Conservation (phyloP, 345 rosid species). For the Syzygium grande region DNA sequence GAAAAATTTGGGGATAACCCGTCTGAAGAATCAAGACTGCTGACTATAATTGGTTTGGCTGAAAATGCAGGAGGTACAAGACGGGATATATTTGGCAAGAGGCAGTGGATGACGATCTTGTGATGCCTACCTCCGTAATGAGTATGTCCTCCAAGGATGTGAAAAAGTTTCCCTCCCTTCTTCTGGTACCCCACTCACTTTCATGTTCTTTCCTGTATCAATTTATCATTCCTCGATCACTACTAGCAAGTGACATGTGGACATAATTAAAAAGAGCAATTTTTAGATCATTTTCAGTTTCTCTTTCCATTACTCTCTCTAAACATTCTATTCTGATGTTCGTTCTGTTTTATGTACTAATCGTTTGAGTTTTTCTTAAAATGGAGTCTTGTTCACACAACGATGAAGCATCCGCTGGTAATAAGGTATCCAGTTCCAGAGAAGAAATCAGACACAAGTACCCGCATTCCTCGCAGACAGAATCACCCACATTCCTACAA, state of each 20-base stretch:
- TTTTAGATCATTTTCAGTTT: neutral
- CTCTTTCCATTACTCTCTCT: neutral
- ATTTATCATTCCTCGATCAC: neutral
- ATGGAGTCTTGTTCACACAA: neutral
- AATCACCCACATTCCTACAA: neutral
- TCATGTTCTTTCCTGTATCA: neutral
- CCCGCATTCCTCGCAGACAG: neutral
- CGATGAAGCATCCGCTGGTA: neutral
- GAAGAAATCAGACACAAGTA: neutral
- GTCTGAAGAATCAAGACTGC: neutral
- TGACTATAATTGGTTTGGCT: neutral
- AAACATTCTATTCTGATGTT: neutral
- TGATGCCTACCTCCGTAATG: conserved; percentile 68
- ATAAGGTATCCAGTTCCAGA: neutral
- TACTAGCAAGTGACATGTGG: neutral
- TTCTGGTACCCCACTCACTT: neutral
- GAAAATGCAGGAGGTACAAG: conserved; percentile 44
- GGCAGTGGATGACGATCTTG: conserved; percentile 58
- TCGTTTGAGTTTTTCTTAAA: neutral
- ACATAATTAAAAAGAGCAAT: neutral
- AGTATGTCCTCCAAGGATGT: conserved; percentile 75
- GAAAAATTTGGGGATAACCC: neutral
- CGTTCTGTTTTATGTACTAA: neutral
- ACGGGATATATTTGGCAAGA: conserved; percentile 79
- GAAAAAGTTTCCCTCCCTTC: conserved; percentile 9